phyloP scores from a whole-genome alignment of 2,329 filamentous ascomycete genomes.

The Aaosphaeria arxii region DNA sequence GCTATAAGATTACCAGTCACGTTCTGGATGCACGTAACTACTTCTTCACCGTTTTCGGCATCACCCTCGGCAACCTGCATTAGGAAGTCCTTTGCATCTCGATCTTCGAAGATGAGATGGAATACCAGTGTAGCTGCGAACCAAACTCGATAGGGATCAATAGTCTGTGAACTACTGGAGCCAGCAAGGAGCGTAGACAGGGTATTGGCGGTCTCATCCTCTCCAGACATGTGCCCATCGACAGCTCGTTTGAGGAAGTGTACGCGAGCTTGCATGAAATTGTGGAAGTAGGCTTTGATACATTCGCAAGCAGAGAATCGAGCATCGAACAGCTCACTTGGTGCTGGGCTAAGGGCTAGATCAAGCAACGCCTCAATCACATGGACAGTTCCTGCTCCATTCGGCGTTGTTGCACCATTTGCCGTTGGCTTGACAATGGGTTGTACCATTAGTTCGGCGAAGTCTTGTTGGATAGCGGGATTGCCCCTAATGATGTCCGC shows the following conservation, averaged over 20 bases:
- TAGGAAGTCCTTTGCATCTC: slow-evolving; percentile 72
- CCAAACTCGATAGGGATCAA: slow-evolving; percentile 85
- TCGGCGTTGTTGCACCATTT: slow-evolving; percentile 42
- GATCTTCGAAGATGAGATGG: slow-evolving; percentile 78
- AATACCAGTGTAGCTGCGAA: slow-evolving; percentile 85
- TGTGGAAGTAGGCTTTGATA: slow-evolving; percentile 86
- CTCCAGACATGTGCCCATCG: slow-evolving; percentile 73
- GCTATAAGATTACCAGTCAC: slow-evolving; percentile 82
- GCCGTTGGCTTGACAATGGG: slow-evolving; percentile 50
- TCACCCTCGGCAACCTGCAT: slow-evolving; percentile 87
- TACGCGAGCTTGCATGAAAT: slow-evolving; percentile 74
- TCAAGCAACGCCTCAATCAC: slow-evolving; percentile 93
- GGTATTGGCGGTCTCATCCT: slow-evolving; percentile 83
- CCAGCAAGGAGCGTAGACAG: slow-evolving; percentile 76
- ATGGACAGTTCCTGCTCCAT: slow-evolving; percentile 66
- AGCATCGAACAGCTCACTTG: slow-evolving; percentile 69
- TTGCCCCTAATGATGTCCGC: slow-evolving; percentile 87
- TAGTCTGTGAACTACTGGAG: slow-evolving; percentile 56
- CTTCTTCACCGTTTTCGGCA: slow-evolving; percentile 84
- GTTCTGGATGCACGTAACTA: slow-evolving; percentile 89
- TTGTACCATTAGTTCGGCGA: slow-evolving; percentile 80
- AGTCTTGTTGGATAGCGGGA: slow-evolving; percentile 75
- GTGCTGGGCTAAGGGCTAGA: slow-evolving; percentile 67
- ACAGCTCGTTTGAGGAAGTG: slow-evolving; percentile 90
- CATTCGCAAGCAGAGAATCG: slow-evolving; percentile 85